Base-by-base conservation (phyloP, 345 rosid species). In the Psidium guajava region DNA sequence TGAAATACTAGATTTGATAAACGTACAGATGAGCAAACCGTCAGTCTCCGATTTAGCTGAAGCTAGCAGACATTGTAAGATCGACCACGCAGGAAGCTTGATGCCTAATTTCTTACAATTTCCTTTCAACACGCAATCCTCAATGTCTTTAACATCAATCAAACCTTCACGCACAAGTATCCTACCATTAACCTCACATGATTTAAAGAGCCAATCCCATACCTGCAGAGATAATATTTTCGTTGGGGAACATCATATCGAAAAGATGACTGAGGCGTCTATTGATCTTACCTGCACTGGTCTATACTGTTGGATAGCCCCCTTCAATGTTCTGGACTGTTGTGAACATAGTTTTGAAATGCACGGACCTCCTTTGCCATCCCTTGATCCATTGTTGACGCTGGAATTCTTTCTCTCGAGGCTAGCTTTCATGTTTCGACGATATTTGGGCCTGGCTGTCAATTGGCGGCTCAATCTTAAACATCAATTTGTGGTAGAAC, bases 171-270 rank as follows among this genome's bases (percentile, higher is more conserved):
- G 91, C 54, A 93, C 88, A 44, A 94, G 92, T 87, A 91, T 91
- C 90, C 93, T 86, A 13, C 98, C 98, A 36, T 93, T 93, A 84
- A 93, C 96, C 86, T 95, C 98, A 61, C 94, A 96, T 2, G 96
- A 91, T 92, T 92, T 94, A 84, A 96, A 96, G 83, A 96, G 85
- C 98, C 98, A 95, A 86, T 94, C 98, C 98, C 97, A 95, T 6
- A 95, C 95, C 99, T 96, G 87, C 32, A 73, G 74, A 57, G 85
- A 82, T 53, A 15, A 50, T 69, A 84, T 10, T 86, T 52, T 83
- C 64, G 36, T 52, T n/a, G 47, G 69, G 27, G 54, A 58, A 84
- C 47, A 85, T 61, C 53, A 52, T 2, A 49, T 13, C 8, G 16
- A 82, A 25, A 21, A 40, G 24, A 3, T 53, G 12, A 28, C 64